Base-by-base conservation (phyloP, 805 yeast species). In the Saturnispora sekii region DNA sequence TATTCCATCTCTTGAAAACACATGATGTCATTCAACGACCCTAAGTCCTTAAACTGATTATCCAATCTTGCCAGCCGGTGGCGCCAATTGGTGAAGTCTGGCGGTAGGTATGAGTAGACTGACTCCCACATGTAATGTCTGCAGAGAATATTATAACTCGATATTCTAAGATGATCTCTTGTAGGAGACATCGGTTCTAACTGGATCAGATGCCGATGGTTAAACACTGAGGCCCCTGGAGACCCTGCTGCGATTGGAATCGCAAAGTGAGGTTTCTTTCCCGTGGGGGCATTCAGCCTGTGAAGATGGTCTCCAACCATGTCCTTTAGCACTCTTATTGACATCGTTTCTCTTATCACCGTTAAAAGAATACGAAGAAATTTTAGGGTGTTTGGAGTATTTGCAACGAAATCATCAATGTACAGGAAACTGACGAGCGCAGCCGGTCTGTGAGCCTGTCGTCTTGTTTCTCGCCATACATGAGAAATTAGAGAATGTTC, bases 91-190 rank as follows among this genome's bases (percentile, higher is more conserved):
- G 69, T 66, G 49, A 63, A 70, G 36, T 66, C 55, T 10, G 64
- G 63, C 1, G 76, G 74, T 15, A 76, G 69, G 52, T 76, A 73
- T 9, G 64, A 60, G 51, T 76, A 79, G 4, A 78, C 76, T 42
- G 69, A 69, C 1, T 73, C 72, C 84, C 84, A 77, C 60, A 77
- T 62, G 49, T 79, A 79, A 43, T 77, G 76, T 30, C 64, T 58
- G 1, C 60, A 59, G 26, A 65, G 46, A 2, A 65, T 52, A 44
- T 65, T 65, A 43, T 64, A 65, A 1, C 65, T 59, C 6, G 66
- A 60, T 3, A 65, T 52, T 0, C 63, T 55, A 40, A 64, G 52
- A 21, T 28, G 28, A 17, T 31, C 32, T 28, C 9, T 18, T 14
- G 31, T 28, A 1, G 56, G 50, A 5, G 52, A 40, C 15, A 36